Evolutionary conservation across 441 rosid genomes (phyloP), one percentile per base, ranked within the genome.

Genomic region (Monsonia emarginata): DNA sequence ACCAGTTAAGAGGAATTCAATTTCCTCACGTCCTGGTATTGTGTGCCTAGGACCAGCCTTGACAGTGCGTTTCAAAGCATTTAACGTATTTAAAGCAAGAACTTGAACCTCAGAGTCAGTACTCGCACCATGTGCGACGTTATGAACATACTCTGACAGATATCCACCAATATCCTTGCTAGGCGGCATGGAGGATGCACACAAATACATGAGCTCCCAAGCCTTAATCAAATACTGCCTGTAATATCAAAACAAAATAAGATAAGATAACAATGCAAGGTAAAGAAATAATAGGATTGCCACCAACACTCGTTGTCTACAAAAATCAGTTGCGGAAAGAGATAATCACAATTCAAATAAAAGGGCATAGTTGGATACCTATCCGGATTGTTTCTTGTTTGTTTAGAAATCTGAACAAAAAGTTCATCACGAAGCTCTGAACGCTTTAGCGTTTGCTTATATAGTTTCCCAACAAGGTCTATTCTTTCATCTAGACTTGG

Each of bases 181-280:
- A 48, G 99, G 97, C 73, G 99, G 96, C 97, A 91, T 91, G 34
- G 97, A 84, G 31, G 99, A 94, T 36, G 96, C 97, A 77, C 97
- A 89, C 69, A 91, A 77, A 78, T 89, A 88, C 92, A 94, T 86
- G 52, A 94, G 80, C 79, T 91, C 99, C 99, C 99, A 94, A 62
- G 99, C 91, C 78, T 81, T 88, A 63, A 94, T 82, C 83, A 88
- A 79, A 83, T 76, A 82, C 72, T 87, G 92, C 86, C 99, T 93
- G 83, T 63, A 68, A 59, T 28, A 42, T 22, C 34, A 6, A 7
- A n/a, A n/a, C 63, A 46, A 46, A 70, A 76, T 65, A 18, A 64
- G 66, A 25, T 61, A 68, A 34, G 31, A 50, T 73, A 66, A 64
- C 14, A 63, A 25, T 63, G 69, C 67, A 6, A 27, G 38, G 44